Evolutionary conservation across 805 yeast genomes (phyloP).

Genomic region (Kuraishia piskuri): DNA sequence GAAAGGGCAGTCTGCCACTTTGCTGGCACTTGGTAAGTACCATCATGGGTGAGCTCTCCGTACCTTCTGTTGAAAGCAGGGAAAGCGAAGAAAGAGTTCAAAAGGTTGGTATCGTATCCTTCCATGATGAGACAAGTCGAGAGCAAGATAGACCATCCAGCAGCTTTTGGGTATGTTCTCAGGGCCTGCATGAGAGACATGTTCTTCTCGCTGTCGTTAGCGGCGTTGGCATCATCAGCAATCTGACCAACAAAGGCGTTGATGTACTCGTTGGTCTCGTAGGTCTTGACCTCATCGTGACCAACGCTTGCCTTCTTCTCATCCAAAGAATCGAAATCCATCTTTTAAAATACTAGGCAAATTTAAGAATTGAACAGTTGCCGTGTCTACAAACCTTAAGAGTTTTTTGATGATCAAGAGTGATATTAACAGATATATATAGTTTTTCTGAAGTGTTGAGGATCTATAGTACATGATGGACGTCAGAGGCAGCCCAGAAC

Average conservation of each 20-base stretch:
- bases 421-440: background rate
- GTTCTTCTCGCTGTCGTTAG: constrained; percentile 1
- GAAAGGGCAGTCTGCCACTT: constrained; percentile 33
- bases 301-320: background rate
- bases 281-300: background rate
- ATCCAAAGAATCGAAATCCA: background rate
- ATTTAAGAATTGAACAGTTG: background rate
- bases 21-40: constrained; percentile 25
- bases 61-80: constrained; percentile 33
- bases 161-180: constrained; percentile 27
- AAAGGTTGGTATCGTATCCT: constrained; percentile 36
- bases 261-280: background rate
- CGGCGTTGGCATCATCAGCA: constrained; percentile 3
- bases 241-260: background rate
- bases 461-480: background rate
- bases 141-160: constrained; percentile 36
- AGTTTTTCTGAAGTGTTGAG: background rate
- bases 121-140: constrained; percentile 38
- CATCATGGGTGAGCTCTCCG: constrained; percentile 24
- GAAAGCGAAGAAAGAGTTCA: constrained; percentile 33
- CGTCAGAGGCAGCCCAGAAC: too few species aligned
- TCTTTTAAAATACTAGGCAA: background rate
- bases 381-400: background rate
- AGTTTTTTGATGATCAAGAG: background rate
- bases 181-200: constrained; percentile 1